Evolutionary conservation across 805 yeast species (phyloP).

Genomic region (Clavispora vitiphila): DNA sequence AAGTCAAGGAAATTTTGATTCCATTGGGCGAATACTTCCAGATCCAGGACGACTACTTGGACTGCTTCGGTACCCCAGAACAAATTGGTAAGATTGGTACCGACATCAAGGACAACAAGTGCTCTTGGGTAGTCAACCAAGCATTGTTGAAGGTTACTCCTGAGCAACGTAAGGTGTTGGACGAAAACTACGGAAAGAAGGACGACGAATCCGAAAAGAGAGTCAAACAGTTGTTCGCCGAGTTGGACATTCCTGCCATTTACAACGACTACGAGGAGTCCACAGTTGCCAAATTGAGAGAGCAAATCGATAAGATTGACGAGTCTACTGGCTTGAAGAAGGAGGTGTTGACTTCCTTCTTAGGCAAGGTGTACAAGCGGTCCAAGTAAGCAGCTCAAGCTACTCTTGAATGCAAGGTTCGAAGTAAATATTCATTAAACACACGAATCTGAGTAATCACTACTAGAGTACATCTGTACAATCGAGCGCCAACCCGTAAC

Average conservation of each 20-base stretch:
- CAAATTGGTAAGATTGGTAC: constrained; percentile 98
- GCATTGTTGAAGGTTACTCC: constrained; percentile 76
- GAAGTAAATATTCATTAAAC: not conserved
- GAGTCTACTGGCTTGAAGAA: constrained; percentile 92
- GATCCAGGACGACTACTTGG: constrained; percentile 95
- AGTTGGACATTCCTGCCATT: constrained; percentile 62
- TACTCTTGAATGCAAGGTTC: not conserved
- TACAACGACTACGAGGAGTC: constrained; percentile 82
- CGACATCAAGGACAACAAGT: constrained; percentile 96
- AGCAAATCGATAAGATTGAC: constrained; percentile 66
- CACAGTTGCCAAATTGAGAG: constrained; percentile 58
- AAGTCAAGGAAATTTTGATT: constrained; percentile 79
- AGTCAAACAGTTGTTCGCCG: constrained; percentile 69
- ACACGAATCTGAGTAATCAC: not conserved
- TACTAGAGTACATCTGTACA: not conserved
- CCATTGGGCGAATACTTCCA: constrained; percentile 99
- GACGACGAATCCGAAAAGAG: constrained; percentile 59
- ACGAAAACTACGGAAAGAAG: constrained; percentile 86
- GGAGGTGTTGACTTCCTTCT: constrained; percentile 78
- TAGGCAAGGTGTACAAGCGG: constrained; percentile 91
- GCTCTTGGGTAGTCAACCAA: constrained; percentile 95
- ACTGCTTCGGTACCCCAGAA: constrained; percentile 95
- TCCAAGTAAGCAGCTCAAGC: constrained; percentile 45
- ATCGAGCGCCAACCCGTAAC: not conserved
- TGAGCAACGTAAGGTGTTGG: constrained; percentile 78